Evolutionary conservation across 805 yeast species (phyloP), one percentile per base, ranked within the genome.

Genomic region (Candida michaelii): DNA sequence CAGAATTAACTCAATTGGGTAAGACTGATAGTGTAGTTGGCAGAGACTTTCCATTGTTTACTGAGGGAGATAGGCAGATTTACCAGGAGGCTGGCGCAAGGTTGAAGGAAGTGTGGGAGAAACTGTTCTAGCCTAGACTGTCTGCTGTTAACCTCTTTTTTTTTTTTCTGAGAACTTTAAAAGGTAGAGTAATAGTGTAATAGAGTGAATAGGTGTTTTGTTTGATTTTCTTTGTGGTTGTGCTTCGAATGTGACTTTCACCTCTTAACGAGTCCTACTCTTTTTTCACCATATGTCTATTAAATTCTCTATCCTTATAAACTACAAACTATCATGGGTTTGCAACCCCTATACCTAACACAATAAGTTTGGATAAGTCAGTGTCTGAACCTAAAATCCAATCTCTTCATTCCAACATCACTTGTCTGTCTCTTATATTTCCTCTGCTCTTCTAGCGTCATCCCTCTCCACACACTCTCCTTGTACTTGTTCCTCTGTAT

Each of bases 361-460:
- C n/a, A n/a, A n/a, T n/a, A n/a, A n/a, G n/a, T n/a, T n/a, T n/a
- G 10, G 6, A 23, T 23, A 10, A 7, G 10, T 18, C 18, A 65
- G 40, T 65, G 63, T 32, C 50, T 62, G 42, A 67, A 67, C 21
- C 62, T 48, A 46, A 66, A 67, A 41, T 84, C 85, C 31, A 84
- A 62, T 18, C 89, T 63, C 53, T 72, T 73, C 50, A 76, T 77
- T 5, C 89, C 89, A 24, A 57, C 62, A 50, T 82, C 85, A 0
- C 51, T 63, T 1, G 84, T 71, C 11, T 55, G 65, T 11, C 40
- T 43, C 16, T 69, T 51, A 37, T 58, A 58, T 8, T 42, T 36
- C 11, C 45, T 46, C 42, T 43, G 42, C 34, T 56, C 55, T 15
- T 55, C 58, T 5, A 17, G 27, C 9, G 49, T 34, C 58, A 56